Evolutionary conservation across 106 monocot species (phyloP).

Genomic region (Cymbidium sinense): DNA sequence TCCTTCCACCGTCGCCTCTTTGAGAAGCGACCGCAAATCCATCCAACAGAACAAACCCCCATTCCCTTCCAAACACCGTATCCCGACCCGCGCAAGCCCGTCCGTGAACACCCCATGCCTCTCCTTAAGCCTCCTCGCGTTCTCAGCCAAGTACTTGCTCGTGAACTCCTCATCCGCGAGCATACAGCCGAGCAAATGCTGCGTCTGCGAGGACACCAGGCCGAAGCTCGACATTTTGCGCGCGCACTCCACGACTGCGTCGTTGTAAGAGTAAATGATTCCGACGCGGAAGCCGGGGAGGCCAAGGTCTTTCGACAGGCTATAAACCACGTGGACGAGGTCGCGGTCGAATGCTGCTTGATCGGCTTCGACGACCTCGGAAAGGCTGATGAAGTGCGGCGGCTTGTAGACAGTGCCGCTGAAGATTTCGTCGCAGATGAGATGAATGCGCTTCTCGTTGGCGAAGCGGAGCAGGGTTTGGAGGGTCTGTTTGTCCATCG

Average conservation of each 20-base stretch:
- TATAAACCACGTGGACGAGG: slow-evolving; percentile 58
- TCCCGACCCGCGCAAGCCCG: slow-evolving; percentile 27
- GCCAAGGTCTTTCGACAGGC: slow-evolving; percentile 72
- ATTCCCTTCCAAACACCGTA: slow-evolving; percentile 40
- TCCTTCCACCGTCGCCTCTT: slow-evolving; percentile 24
- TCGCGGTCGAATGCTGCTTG: slow-evolving; percentile 3
- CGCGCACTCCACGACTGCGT: slow-evolving; percentile 36
- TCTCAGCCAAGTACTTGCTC: slow-evolving; percentile 24
- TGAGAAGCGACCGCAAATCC: slow-evolving; percentile 42
- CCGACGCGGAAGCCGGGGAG: slow-evolving; percentile 72
- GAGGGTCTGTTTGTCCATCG: slow-evolving; percentile 16
- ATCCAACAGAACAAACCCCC: slow-evolving; percentile 74
- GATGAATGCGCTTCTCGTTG: slow-evolving; percentile 39
- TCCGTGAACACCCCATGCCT: slow-evolving; percentile 26
- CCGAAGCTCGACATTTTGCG: slow-evolving; percentile 75
- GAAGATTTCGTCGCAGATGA: slow-evolving; percentile 60
- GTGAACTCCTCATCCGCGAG: slow-evolving; percentile 50
- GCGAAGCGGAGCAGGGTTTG: slow-evolving; percentile 21
- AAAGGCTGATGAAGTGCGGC: slow-evolving; percentile 32
- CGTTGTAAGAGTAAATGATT: slow-evolving; percentile 70
- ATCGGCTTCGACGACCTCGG: slow-evolving; percentile 31
- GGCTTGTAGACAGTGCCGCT: slow-evolving; percentile 23
- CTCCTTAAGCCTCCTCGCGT: slow-evolving; percentile 17
- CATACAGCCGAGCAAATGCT: slow-evolving; percentile 41
- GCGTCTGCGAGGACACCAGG: slow-evolving; percentile 69